Evolutionary conservation across 441 rosid species (phyloP), one percentile per base, ranked within the genome.

Genomic region (Hypseocharis bilobata): DNA sequence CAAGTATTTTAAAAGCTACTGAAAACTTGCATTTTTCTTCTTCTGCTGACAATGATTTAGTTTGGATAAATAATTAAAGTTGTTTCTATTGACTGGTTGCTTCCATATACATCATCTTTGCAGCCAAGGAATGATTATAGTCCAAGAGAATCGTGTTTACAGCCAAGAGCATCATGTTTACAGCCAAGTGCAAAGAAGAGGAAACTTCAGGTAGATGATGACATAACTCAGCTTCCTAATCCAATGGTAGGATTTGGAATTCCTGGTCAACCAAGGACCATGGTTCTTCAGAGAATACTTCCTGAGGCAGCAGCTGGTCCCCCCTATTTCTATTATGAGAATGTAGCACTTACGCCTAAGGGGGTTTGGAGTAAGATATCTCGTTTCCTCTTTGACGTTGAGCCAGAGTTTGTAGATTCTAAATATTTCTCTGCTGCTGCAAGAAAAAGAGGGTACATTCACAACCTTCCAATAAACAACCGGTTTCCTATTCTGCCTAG

Each of bases 161-260:
- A n/a, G n/a, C n/a, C n/a, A n/a, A n/a, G n/a, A n/a, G n/a, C n/a
- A n/a, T n/a, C n/a, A n/a, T n/a, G n/a, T n/a, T n/a, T n/a, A n/a
- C n/a, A 49, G 27, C 56, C 56, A 66, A 63, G 68, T 30, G 68
- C 63, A 19, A 80, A 73, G 32, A 77, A 69, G 78, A 60, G 64
- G 38, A 55, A 47, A 13, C 10, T 59, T 64, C 44, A 56, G 26
- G 76, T 26, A 57, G 89, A 75, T 57, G 88, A 79, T 1, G 91
- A 88, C 71, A 63, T 63, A 1, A 26, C 88, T 68, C 89, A 82
- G 8, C 81, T 90, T 29, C 96, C 97, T 69, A 84, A 76, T 67
- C 94, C 94, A 13, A 92, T 92, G 98, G 71, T 86, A 44, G 98
- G 98, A 16, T 92, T 82, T 81, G 98, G 98, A 13, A 71, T 82